Evolutionary conservation across 129 eudicot genomes (phyloP).

Genomic region (Chrysanthemum seticuspe): DNA sequence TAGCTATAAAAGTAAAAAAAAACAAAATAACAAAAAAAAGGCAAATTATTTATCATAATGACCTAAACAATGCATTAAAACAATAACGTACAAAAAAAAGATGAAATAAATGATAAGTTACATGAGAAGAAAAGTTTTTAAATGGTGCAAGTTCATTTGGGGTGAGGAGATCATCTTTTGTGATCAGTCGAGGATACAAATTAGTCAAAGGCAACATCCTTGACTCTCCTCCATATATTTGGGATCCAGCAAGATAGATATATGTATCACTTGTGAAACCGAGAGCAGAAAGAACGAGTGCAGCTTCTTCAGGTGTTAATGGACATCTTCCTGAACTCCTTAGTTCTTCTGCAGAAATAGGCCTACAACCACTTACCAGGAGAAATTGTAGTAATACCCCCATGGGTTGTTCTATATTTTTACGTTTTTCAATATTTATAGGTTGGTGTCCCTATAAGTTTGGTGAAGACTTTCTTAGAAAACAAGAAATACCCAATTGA

Average conservation of each 20-base stretch:
- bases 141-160: conserved; percentile 79
- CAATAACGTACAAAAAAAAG: no score
- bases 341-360: conserved; percentile 58
- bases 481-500: no score
- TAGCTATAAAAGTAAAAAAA: no score
- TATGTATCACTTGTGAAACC: conserved; percentile 62
- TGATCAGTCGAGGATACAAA: conserved; percentile 68
- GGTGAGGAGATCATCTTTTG: conserved; percentile 87
- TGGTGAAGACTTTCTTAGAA: neutral
- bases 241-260: conserved; percentile 81
- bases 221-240: conserved; percentile 74
- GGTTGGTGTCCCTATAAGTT: neutral
- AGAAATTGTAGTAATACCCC: neutral
- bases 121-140: conserved; percentile 84
- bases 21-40: no score
- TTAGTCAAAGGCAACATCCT: conserved; percentile 62
- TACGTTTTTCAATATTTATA: neutral
- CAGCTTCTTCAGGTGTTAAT: conserved; percentile 95
- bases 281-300: conserved; percentile 72
- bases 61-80: no score
- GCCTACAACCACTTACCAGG: conserved; percentile 40
- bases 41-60: no score
- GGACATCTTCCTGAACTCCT: conserved; percentile 84
- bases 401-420: neutral
- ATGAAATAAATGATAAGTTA: conserved; percentile 11